These are phyloP conservation scores for Fermentozyma sake DNA, from an alignment of 1,139 yeast genomes.

Conservation along the genomic window DNA sequence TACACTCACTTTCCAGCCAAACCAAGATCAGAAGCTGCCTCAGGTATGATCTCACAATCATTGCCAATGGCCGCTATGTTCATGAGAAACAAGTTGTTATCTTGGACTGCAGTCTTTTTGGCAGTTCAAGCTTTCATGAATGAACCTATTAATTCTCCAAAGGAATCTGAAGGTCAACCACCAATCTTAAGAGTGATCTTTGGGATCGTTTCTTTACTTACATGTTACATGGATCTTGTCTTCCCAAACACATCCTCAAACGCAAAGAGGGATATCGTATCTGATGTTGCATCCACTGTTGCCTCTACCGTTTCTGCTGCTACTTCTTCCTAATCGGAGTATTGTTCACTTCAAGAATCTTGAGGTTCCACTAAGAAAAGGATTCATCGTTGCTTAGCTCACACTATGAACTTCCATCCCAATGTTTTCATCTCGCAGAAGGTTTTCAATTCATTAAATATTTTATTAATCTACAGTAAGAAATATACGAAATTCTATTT, in stretches of 20 bases:
- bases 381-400: no score
- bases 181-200: slow-evolving; percentile 43
- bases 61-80: slow-evolving; percentile 71
- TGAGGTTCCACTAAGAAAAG: no score
- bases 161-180: slow-evolving; percentile 30
- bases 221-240: slow-evolving; percentile 51
- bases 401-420: no score
- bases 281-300: slow-evolving; percentile 5
- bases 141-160: slow-evolving; percentile 38
- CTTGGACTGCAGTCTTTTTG: slow-evolving; percentile 55
- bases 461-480: no score
- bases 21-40: slow-evolving; percentile 42
- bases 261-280: slow-evolving; percentile 14
- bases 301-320: slow-evolving; percentile 5
- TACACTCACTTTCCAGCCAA: slow-evolving; percentile 49
- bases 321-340: slow-evolving; percentile 2
- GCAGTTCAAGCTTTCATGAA: slow-evolving; percentile 47
- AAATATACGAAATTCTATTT: no score
- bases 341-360: no score
- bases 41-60: slow-evolving; percentile 50
- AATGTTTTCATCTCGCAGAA: no score
- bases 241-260: slow-evolving; percentile 36
- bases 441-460: no score
- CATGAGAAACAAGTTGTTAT: slow-evolving; percentile 48
- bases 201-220: slow-evolving; percentile 41